Base-by-base conservation (phyloP, 2,329 filamentous ascomycete species). In the Penicillium sp. region DNA sequence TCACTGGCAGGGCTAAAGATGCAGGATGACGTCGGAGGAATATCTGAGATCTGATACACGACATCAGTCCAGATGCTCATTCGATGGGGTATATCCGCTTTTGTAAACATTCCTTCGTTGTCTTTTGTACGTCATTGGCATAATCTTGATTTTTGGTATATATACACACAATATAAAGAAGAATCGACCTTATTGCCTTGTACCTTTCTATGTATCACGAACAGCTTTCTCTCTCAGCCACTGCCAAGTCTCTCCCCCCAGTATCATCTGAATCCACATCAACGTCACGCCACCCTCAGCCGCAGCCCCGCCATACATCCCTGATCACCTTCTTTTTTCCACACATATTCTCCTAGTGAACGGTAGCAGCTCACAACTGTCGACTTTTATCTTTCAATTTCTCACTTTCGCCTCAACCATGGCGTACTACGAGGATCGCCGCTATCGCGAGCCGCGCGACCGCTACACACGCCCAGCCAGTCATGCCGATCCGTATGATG, bases 381-480 rank as follows among this genome's bases (percentile, higher is more conserved):
- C 53, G 54, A 38, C 51, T 44, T 55, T 46, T 43, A 49, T 55
- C 36, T 58, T 48, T 25, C 25, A 19, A 41, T 56, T 54, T 50
- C 22, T 19, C 31, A 37, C 45, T 26, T 37, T 38, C 35, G 36
- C 51, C 19, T 48, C 56, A 54, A 61, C 59, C 50, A 75, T 75
- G 70, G 62, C 71, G 33, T 74, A 74, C 61, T 72, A 75, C 66
- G 70, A 74, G 53, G 66, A 70, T 49, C 69, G 67, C 54, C 68
- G 60, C 38, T 59, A 65, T 50, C 50, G 48, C 17, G 48, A 65
- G 36, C 63, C 65, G 47, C 67, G 66, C 59, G 71, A 73, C 61
- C 69, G 67, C 37, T 66, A 71, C 45, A 50, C 59, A 42, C 69
- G 63, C 56, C 69, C 67, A 26, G 46, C 58, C 38, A 56, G 61